phyloP scores from a whole-genome alignment of 352 stramenopile genomes.

The Thalassiosira sp. region DNA sequence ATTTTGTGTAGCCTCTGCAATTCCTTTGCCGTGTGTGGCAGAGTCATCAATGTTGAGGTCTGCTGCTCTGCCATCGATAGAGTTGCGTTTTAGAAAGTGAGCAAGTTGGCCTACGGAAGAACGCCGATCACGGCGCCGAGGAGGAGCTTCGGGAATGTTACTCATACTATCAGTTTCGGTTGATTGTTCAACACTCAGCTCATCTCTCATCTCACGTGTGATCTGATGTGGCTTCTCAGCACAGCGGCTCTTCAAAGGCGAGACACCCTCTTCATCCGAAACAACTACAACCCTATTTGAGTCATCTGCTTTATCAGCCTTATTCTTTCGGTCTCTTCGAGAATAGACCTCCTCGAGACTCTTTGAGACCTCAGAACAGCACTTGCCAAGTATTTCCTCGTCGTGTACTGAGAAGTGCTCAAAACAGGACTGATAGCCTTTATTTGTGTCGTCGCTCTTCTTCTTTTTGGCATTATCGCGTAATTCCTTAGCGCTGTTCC shows the following conservation, averaged over 20 bases:
- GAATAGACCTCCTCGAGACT: constrained; percentile 40
- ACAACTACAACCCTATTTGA: constrained; percentile 3
- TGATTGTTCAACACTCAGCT: constrained; percentile 25
- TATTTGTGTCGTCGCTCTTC: constrained; percentile 25
- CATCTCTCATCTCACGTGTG: constrained; percentile 5
- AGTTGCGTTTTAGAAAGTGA: constrained; percentile 29
- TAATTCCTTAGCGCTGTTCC: constrained; percentile 26
- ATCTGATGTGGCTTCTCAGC: not conserved
- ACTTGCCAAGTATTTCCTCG: constrained; percentile 52
- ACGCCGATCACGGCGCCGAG: not conserved
- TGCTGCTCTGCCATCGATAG: not conserved
- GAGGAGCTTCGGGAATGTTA: constrained; percentile 4
- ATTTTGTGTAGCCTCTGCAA: constrained; percentile 21
- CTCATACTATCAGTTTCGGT: constrained; percentile 13
- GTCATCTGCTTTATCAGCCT: constrained; percentile 13
- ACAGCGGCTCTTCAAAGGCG: not conserved
- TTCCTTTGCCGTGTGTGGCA: constrained; percentile 6
- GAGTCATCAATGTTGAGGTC: not conserved
- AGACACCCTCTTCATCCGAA: constrained; percentile 7
- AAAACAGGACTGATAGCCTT: constrained; percentile 48
- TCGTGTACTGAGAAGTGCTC: constrained; percentile 47
- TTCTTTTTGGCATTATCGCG: constrained; percentile 44
- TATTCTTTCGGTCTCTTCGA: constrained; percentile 2
- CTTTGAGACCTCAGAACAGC: constrained; percentile 38
- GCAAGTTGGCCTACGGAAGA: constrained; percentile 24